phyloP scores from a whole-genome alignment of 1,284 basidiomycete species.

The Gymnopus androsaceus region DNA sequence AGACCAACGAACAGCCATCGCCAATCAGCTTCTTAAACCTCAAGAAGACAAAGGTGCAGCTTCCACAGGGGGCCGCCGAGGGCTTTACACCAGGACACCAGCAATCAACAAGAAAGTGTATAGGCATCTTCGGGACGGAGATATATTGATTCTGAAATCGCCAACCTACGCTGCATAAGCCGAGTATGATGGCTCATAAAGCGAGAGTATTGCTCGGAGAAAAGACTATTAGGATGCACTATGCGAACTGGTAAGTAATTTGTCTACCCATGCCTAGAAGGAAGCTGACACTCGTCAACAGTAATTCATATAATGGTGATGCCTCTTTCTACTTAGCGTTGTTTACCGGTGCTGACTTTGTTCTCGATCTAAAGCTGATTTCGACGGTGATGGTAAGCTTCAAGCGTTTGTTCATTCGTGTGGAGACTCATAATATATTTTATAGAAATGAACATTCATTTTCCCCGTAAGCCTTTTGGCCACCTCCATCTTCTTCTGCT shows the following conservation, averaged over 20 bases:
- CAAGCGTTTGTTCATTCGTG: constrained; percentile 10
- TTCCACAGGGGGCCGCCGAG: constrained; percentile 47
- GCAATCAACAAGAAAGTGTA: constrained; percentile 97
- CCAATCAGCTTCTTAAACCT: constrained; percentile 95
- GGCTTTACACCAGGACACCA: constrained; percentile 70
- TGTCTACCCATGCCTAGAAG: neutral
- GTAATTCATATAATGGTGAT: constrained; percentile 95
- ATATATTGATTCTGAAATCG: constrained; percentile 96
- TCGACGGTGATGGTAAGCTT: constrained; percentile 90
- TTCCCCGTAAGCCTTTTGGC: constrained; percentile 77
- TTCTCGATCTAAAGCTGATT: constrained; percentile 72
- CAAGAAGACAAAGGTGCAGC: constrained; percentile 67
- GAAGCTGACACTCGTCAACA: constrained; percentile 30
- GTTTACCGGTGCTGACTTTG: neutral
- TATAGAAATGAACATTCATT: constrained; percentile 98
- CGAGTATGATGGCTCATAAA: constrained; percentile 99
- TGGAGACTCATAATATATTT: constrained; percentile 11
- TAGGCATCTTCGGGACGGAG: constrained; percentile 92
- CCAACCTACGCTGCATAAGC: constrained; percentile 98
- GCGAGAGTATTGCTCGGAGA: constrained; percentile 93
- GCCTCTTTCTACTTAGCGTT: constrained; percentile 20
- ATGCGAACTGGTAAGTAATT: constrained; percentile 87
- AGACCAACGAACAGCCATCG: constrained; percentile 92
- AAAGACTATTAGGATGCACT: constrained; percentile 99
- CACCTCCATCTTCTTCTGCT: neutral